Evolutionary conservation across 306 rosid species (phyloP).

Genomic region (Canavalia gladiata): DNA sequence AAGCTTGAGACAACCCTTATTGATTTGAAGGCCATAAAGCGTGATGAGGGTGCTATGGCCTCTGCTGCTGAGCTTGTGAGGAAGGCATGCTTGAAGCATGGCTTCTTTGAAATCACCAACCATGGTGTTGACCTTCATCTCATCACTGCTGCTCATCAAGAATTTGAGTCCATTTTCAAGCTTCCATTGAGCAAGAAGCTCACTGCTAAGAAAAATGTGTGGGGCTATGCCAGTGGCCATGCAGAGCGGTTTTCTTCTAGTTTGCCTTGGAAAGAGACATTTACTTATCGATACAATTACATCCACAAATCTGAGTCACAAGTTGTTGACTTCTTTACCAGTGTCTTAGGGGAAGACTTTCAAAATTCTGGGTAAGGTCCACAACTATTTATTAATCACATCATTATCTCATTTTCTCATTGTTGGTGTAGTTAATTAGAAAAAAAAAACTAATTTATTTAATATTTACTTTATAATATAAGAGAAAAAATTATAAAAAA

Average conservation of each 20-base stretch:
- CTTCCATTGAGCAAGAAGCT: constrained; percentile 62
- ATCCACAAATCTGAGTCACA: background rate
- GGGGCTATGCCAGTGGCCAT: constrained; percentile 73
- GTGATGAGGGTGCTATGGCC: constrained; percentile 51
- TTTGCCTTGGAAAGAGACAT: constrained; percentile 79
- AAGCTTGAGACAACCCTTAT: constrained; percentile 66
- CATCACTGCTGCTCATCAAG: constrained; percentile 55
- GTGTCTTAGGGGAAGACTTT: constrained; percentile 56
- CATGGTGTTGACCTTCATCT: constrained; percentile 64
- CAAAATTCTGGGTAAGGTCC: constrained; percentile 59
- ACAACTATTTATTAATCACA: background rate
- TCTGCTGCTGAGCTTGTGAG: constrained; percentile 57
- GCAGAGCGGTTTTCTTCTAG: constrained; percentile 58
- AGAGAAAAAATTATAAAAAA: no score
- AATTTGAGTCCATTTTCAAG: constrained; percentile 55
- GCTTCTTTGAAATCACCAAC: constrained; percentile 73
- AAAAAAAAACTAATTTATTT: background rate
- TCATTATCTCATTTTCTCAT: no score
- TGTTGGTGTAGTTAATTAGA: no score
- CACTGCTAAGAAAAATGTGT: constrained; percentile 36
- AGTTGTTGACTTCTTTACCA: constrained; percentile 57
- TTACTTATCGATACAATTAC: constrained; percentile 48
- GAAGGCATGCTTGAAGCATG: constrained; percentile 66
- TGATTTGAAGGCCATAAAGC: constrained; percentile 52
- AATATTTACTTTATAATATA: no score